Conservation (phyloP, 2,329 filamentous ascomycete genomes). For the Bisporella sp. region DNA sequence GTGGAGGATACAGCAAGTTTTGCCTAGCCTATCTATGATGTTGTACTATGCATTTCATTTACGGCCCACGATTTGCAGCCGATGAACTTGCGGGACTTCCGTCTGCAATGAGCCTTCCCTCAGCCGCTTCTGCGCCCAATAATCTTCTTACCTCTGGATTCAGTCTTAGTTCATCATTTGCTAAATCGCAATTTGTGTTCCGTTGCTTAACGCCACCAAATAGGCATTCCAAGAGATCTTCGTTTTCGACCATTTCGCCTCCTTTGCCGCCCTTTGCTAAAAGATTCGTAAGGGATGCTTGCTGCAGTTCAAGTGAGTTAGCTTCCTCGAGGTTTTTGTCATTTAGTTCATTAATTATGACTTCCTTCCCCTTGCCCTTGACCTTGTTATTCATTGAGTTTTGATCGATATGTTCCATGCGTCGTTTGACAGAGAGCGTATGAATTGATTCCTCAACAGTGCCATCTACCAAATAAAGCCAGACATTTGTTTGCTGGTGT, state of each 20-base stretch:
- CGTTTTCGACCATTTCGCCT: slow-evolving; percentile 72
- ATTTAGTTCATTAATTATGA: slow-evolving; percentile 1
- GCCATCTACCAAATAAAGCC: slow-evolving; percentile 87
- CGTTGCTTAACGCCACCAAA: slow-evolving; percentile 49
- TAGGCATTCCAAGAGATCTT: slow-evolving; percentile 83
- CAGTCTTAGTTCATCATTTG: slow-evolving; percentile 7
- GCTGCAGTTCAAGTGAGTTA: slow-evolving; percentile 77
- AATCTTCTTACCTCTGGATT: slow-evolving; percentile 20
- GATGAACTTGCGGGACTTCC: neutral
- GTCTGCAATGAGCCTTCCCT: slow-evolving; percentile 19
- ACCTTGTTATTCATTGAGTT: slow-evolving; percentile 22
- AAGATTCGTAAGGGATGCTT: slow-evolving; percentile 61
- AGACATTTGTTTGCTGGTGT: slow-evolving; percentile 79
- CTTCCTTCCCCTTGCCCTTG: slow-evolving; percentile 35
- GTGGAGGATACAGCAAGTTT: too few relatives aligned
- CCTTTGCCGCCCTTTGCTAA: slow-evolving; percentile 63
- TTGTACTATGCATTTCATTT: too few relatives aligned
- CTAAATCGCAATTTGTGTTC: neutral
- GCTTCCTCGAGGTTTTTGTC: slow-evolving; percentile 63
- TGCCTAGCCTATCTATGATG: too few relatives aligned
- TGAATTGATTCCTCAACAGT: slow-evolving; percentile 93
- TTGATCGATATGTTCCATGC: slow-evolving; percentile 67
- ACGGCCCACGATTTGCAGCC: too few relatives aligned
- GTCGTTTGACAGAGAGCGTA: slow-evolving; percentile 71
- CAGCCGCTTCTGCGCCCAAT: slow-evolving; percentile 47